phyloP scores from a whole-genome alignment of 768 basidiomycete species.

The Pleurotus platypus region DNA sequence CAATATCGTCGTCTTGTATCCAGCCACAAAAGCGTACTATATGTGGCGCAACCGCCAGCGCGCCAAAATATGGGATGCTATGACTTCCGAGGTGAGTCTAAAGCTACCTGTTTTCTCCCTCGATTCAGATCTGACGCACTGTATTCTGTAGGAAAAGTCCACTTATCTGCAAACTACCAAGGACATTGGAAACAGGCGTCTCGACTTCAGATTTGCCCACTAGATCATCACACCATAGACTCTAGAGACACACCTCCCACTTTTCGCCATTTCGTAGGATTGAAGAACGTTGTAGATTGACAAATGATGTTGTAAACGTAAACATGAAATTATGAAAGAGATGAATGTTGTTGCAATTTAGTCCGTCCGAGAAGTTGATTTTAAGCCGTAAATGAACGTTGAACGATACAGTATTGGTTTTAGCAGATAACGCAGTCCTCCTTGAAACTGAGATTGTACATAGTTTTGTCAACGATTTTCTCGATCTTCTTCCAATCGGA shows the following conservation, averaged over 20 bases:
- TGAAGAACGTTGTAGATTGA: too few relatives aligned
- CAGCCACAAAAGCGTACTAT: conserved; percentile 51
- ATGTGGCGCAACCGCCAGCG: conserved; percentile 55
- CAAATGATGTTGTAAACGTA: too few relatives aligned
- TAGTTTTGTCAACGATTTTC: conserved; percentile 90
- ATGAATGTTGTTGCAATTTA: background rate
- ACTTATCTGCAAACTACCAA: conserved; percentile 55
- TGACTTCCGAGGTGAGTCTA: conserved; percentile 41
- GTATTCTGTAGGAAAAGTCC: conserved; percentile 41
- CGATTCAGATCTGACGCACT: background rate
- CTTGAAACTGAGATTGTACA: conserved; percentile 91
- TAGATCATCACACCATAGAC: conserved; percentile 16
- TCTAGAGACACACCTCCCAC: too few relatives aligned
- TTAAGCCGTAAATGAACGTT: background rate
- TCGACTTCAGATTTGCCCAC: conserved; percentile 64
- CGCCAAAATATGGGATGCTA: conserved; percentile 52
- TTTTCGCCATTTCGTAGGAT: too few relatives aligned
- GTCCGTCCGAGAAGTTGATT: background rate
- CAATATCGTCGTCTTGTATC: conserved; percentile 51
- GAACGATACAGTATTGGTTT: conserved; percentile 11
- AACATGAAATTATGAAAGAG: too few relatives aligned
- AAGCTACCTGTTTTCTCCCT: background rate
- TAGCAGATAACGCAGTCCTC: conserved; percentile 76
- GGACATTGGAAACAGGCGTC: conserved; percentile 57
- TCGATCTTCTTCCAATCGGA: conserved; percentile 99